Percentiles rank a stretch among this genome's conserved stretches.
phyloP scores from a whole-genome alignment of 192 early-diverging fungal genomes.

The Spinellus fusiger region DNA sequence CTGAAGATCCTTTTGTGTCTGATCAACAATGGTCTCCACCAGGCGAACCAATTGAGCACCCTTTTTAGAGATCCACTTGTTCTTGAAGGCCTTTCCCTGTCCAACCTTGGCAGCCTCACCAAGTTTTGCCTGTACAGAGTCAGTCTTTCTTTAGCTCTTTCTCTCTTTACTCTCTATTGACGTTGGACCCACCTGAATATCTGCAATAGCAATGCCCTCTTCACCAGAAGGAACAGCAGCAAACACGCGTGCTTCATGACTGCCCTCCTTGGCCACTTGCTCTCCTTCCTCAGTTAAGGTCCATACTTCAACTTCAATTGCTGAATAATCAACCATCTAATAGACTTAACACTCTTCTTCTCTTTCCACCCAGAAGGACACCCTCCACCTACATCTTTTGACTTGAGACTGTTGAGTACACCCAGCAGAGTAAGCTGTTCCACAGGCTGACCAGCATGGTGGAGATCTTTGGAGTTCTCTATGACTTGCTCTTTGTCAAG shows the following conservation, averaged over 20 bases:
- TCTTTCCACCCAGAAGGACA: not conserved
- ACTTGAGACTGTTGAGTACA: constrained; percentile 77
- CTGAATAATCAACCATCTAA: constrained; percentile 76
- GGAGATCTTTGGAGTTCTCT: constrained; percentile 59
- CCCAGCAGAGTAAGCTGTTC: constrained; percentile 70
- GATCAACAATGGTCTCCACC: constrained; percentile 78
- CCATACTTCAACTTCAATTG: constrained; percentile 77
- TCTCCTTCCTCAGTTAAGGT: constrained; percentile 83
- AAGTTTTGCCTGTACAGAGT: constrained; percentile 35
- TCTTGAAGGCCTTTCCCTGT: constrained; percentile 92
- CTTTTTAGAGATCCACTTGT: constrained; percentile 96
- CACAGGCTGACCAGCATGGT: constrained; percentile 50
- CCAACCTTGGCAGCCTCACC: constrained; percentile 84
- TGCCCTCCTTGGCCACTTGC: constrained; percentile 79
- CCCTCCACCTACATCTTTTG: constrained; percentile 67
- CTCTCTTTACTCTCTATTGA: not conserved
- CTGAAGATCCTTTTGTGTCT: constrained; percentile 71
- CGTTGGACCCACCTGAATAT: constrained; percentile 56
- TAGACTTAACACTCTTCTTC: not conserved
- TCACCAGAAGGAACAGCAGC: constrained; percentile 73
- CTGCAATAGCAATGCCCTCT: constrained; percentile 81
- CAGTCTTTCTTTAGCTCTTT: not conserved
- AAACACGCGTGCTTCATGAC: constrained; percentile 92
- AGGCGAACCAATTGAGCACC: constrained; percentile 65
- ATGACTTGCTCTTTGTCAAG: constrained; percentile 71